These are phyloP conservation scores for Orbilia ellipsospora DNA, from an alignment of 2,329 filamentous ascomycete genomes.

Conservation along the genomic window DNA sequence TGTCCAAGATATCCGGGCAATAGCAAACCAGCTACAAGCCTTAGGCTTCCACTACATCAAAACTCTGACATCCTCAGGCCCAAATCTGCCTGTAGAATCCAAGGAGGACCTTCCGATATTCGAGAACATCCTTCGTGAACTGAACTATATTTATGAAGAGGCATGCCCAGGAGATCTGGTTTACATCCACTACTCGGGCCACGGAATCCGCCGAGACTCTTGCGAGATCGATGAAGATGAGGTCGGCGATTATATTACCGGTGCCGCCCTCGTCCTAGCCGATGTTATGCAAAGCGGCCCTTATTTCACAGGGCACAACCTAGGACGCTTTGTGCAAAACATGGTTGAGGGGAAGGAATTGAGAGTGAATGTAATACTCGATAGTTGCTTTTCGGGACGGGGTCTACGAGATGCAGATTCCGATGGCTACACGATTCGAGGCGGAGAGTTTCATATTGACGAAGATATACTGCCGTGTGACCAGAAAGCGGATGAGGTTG, in stretches of 20 bases:
- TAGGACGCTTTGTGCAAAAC: constrained; percentile 13
- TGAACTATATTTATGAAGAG: too few relatives aligned
- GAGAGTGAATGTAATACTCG: constrained; percentile 20
- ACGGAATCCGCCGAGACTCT: constrained; percentile 24
- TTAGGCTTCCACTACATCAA: too few relatives aligned
- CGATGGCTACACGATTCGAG: neutral
- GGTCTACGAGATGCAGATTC: constrained; percentile 4
- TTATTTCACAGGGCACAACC: constrained; percentile 27
- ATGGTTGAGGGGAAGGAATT: constrained; percentile 27
- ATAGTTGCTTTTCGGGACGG: constrained; percentile 40
- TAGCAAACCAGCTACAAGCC: too few relatives aligned
- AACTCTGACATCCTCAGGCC: too few relatives aligned
- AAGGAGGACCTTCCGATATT: too few relatives aligned
- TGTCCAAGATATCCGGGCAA: too few relatives aligned
- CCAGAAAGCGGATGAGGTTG: neutral
- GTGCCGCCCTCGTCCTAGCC: constrained; percentile 28
- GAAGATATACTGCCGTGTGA: neutral
- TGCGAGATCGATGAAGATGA: neutral
- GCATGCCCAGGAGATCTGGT: too few relatives aligned
- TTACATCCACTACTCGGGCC: neutral
- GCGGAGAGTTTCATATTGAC: constrained; percentile 4
- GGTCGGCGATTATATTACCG: constrained; percentile 7
- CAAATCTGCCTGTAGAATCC: too few relatives aligned
- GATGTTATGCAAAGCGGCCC: constrained; percentile 25
- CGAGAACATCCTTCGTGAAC: too few relatives aligned